Evolutionary conservation across 352 stramenopile genomes (phyloP).

Genomic region (Hyaloperonospora arabidopsidis): DNA sequence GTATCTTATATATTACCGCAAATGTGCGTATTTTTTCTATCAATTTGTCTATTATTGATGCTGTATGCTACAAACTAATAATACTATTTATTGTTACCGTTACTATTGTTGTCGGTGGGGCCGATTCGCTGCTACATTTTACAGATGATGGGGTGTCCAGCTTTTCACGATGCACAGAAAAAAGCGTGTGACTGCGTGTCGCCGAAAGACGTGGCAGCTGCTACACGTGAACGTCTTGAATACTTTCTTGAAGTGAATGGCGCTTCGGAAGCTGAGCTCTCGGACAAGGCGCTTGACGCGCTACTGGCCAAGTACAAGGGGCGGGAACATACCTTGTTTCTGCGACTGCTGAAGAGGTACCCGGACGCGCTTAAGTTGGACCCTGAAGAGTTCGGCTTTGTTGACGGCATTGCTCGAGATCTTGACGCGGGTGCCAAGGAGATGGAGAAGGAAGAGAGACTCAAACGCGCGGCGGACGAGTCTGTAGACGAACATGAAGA

Average conservation of each 20-base stretch:
- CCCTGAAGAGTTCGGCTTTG: conserved; percentile 41
- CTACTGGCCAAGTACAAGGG: conserved; percentile 63
- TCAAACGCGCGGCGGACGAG: conserved; percentile 12
- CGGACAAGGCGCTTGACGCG: conserved; percentile 34
- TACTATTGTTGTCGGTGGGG: no score
- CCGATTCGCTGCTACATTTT: neutral
- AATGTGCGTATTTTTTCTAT: conserved; percentile 20
- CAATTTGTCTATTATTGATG: neutral
- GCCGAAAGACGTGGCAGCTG: conserved; percentile 14
- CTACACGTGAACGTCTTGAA: conserved; percentile 40
- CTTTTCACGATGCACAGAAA: conserved; percentile 55
- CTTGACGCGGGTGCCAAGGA: conserved; percentile 15
- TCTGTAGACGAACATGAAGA: conserved; percentile 32
- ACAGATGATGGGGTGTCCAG: conserved; percentile 61
- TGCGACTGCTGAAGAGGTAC: conserved; percentile 52
- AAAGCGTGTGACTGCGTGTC: conserved; percentile 62
- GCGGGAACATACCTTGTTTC: conserved; percentile 54
- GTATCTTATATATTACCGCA: conserved; percentile 57
- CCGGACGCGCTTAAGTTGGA: conserved; percentile 46
- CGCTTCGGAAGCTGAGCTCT: conserved; percentile 34
- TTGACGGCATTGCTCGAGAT: conserved; percentile 42
- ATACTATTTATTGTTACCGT: no score
- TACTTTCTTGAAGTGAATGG: conserved; percentile 46
- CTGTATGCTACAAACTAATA: no score
- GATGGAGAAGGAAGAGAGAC: conserved; percentile 16